A percentile compares a stretch with the other conserved stretches of the same genome.
phyloP scores from a whole-genome alignment of 108 stramenopile species.

The Nitzschia sp. region DNA sequence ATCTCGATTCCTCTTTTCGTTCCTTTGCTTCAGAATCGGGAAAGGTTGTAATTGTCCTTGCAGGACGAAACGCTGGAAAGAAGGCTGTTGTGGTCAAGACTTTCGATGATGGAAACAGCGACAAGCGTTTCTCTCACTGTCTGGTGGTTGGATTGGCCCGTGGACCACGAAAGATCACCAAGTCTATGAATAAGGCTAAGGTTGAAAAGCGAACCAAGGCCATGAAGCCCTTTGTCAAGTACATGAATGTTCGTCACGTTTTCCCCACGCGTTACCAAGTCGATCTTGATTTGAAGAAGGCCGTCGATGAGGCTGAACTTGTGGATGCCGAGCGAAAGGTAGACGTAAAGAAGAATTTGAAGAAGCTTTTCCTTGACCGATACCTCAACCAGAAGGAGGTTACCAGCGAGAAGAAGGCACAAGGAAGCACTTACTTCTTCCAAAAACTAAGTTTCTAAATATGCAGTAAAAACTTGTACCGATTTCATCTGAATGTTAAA shows the following conservation, averaged over 20 bases:
- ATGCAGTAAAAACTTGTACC: no score
- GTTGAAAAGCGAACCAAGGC: slow-evolving; percentile 92
- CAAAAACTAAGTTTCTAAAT: slow-evolving; percentile 97
- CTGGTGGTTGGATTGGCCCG: slow-evolving; percentile 96
- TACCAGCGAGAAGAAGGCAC: slow-evolving; percentile 96
- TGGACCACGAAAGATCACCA: slow-evolving; percentile 96
- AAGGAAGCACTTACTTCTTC: slow-evolving; percentile 95
- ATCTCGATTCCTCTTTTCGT: not conserved
- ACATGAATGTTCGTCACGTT: slow-evolving; percentile 98
- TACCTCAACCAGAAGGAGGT: slow-evolving; percentile 90
- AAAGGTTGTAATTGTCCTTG: slow-evolving; percentile 99
- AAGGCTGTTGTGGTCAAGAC: slow-evolving; percentile 99
- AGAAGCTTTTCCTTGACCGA: slow-evolving; percentile 95
- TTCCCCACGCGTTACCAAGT: slow-evolving; percentile 99
- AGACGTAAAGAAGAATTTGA: slow-evolving; percentile 92
- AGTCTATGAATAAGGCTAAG: slow-evolving; percentile 95
- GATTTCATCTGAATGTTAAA: no score
- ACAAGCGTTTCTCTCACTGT: slow-evolving; percentile 96
- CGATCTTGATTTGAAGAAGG: slow-evolving; percentile 95
- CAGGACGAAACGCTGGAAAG: slow-evolving; percentile 98
- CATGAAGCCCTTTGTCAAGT: slow-evolving; percentile 99
- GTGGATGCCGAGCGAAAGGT: slow-evolving; percentile 77
- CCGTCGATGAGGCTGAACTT: slow-evolving; percentile 89
- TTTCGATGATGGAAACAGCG: slow-evolving; percentile 93
- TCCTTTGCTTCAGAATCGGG: slow-evolving; percentile 72